These are phyloP conservation scores for Takashimella koratensis DNA, from an alignment of 1,284 basidiomycete genomes.

Conservation along the genomic window DNA sequence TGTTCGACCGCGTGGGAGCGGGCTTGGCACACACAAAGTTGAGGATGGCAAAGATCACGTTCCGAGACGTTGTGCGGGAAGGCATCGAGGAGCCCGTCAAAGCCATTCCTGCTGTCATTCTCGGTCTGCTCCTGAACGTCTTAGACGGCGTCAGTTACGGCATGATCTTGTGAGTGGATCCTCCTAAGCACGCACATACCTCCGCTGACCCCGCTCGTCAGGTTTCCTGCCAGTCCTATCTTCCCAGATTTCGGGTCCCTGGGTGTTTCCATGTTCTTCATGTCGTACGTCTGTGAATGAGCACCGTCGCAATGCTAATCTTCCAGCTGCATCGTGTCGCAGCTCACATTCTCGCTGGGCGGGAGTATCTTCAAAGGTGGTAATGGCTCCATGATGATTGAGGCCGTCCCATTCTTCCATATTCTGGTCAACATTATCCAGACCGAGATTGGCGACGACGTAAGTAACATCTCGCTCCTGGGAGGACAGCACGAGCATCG, in stretches of 20 bases:
- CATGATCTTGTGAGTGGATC: constrained; percentile 63
- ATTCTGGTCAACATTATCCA: constrained; percentile 79
- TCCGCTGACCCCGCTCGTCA: constrained; percentile 44
- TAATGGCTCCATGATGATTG: constrained; percentile 99
- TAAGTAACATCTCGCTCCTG: no score
- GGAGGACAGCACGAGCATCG: background rate
- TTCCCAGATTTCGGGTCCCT: constrained; percentile 80
- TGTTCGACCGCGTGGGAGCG: background rate
- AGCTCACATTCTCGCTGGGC: constrained; percentile 79
- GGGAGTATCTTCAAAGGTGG: constrained; percentile 80
- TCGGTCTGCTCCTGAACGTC: constrained; percentile 85
- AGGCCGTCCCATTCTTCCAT: constrained; percentile 96
- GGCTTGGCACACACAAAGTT: constrained; percentile 3
- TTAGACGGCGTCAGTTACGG: constrained; percentile 77
- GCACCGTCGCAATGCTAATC: constrained; percentile 9
- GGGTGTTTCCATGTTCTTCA: constrained; percentile 94
- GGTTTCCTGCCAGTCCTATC: constrained; percentile 81
- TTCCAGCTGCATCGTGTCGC: constrained; percentile 65
- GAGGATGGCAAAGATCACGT: constrained; percentile 34
- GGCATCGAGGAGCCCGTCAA: constrained; percentile 51
- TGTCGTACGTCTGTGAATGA: constrained; percentile 58
- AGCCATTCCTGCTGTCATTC: constrained; percentile 74
- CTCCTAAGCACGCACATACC: constrained; percentile 53
- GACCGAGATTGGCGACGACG: constrained; percentile 64
- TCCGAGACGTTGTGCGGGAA: constrained; percentile 32